Evolutionary conservation across 768 basidiomycete species (phyloP), one percentile per base, ranked within the genome.

Genomic region (Calocybe gangraenosa): DNA sequence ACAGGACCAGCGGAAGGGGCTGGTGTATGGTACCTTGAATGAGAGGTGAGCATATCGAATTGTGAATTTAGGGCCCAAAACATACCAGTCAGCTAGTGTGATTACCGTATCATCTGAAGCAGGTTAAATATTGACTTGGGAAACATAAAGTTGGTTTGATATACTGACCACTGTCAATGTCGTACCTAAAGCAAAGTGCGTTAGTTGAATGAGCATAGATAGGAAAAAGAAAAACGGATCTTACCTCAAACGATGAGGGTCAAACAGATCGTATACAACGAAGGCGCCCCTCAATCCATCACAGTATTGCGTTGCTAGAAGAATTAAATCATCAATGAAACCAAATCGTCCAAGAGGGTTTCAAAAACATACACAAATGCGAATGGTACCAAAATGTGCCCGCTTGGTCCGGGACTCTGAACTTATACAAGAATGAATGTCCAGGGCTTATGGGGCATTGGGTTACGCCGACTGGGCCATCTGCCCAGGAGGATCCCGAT

Each of bases 401-500:
- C 31, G 57, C 55, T 37, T 60, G 53, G 21, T 59, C 46, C n/a
- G 49, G 30, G 0, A 47, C 55, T 11, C 48, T 36, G 53, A 79
- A 73, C 2, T 65, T 44, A 51, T 77, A 78, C 15, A 63, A 46
- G 58, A 77, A 78, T 1, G 66, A 67, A 30, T 71, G 37, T 1
- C 57, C 55, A 2, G 71, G 61, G 0, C 63, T 51, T 34, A 77
- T 75, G 0, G 76, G 75, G 51, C 76, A 78, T 49, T 78, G 75
- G 11, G 66, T 74, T 1, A 76, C 62, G 35, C 62, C 52, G 2
- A 60, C 57, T 1, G 62, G 49, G 7, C 78, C 78, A 44, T 80
- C 78, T 1, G 65, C 71, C 58, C 62, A 73, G 44, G 66, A 73
- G 4, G 70, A 68, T 2, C 50, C 46, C 1, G 57, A 54, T 52